Conservation (phyloP, 257 asterid genomes). For the Forsythia viridissima region DNA sequence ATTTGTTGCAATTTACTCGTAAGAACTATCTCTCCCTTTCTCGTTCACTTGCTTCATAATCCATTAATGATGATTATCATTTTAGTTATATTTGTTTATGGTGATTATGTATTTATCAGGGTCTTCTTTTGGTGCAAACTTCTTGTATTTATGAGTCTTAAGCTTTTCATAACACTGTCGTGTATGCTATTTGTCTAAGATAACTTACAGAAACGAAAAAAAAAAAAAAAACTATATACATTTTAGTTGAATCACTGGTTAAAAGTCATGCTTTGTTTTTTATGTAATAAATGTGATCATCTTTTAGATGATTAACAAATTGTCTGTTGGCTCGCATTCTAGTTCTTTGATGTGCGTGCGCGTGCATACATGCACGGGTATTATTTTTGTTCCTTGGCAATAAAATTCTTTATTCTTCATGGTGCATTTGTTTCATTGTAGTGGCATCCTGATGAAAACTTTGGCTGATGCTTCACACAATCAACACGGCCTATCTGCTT, state of each 20-base stretch:
- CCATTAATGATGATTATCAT: neutral
- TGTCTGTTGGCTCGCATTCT: too few relatives aligned
- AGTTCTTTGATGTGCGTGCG: too few relatives aligned
- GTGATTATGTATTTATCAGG: neutral
- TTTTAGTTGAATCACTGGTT: neutral
- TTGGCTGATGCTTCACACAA: constrained; percentile 75
- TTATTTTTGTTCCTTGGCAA: neutral
- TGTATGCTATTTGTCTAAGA: neutral
- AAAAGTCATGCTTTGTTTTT: too few relatives aligned
- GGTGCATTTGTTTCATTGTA: constrained; percentile 22
- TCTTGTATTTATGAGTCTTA: neutral
- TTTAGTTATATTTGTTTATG: neutral
- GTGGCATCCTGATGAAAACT: constrained; percentile 73
- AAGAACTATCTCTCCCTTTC: constrained; percentile 29
- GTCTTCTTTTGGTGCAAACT: neutral
- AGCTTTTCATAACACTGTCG: neutral
- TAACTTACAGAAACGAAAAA: neutral
- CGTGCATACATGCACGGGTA: neutral
- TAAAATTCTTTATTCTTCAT: neutral
- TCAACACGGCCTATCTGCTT: constrained; percentile 41
- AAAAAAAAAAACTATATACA: too few relatives aligned
- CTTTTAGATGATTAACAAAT: too few relatives aligned
- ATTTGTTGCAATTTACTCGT: constrained; percentile 89
- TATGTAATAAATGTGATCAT: too few relatives aligned
- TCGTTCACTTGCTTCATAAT: neutral